Base-by-base conservation (phyloP, 352 stramenopile genomes). In the Phytophthora cajani region DNA sequence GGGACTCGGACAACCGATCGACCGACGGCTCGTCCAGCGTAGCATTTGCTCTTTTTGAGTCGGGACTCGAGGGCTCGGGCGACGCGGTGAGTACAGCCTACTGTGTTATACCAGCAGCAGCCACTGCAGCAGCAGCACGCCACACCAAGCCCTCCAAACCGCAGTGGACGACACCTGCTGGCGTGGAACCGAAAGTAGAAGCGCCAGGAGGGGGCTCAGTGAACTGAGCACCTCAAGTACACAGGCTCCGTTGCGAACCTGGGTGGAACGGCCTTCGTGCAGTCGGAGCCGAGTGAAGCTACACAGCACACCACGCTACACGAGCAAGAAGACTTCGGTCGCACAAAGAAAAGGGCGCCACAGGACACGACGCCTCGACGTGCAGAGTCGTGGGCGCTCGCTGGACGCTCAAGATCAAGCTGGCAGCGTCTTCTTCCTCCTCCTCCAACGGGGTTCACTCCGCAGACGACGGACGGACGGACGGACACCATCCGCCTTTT, bases 301-400 rank as follows among this genome's bases (percentile, higher is more conserved):
- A 21, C 42, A 11, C 42, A 46, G 5, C 38, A 11, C 38, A 17
- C 38, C 38, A 46, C 38, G n/a, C 42, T 49, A 49, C 42, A 10
- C 25, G 50, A 19, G 21, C 21, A 33, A 14, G 30, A 36, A n/a
- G n/a, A 30, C 30, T 17, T 65, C 21, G 51, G 47, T 40, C 51
- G 49, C 47, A 54, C 67, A 62, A 68, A 75, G 62, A 71, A 72
- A 64, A 72, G 56, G 42, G 51, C 33, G 59, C 2, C 21, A 53
- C n/a, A 27, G 21, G 8, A 54, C n/a, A 68, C 66, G 51, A 75
- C 61, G 61, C 50, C 58, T 75, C 56, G 67, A 74, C 66, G 66
- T 71, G 51, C 50, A 75, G 71, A 68, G 57, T 72, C 63, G 56
- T 50, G 42, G 42, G 42, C 42, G 42, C 36, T 58, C 42, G 42